Base-by-base conservation (phyloP, 208 protist genomes). In the Crithidia acanthocephali region DNA sequence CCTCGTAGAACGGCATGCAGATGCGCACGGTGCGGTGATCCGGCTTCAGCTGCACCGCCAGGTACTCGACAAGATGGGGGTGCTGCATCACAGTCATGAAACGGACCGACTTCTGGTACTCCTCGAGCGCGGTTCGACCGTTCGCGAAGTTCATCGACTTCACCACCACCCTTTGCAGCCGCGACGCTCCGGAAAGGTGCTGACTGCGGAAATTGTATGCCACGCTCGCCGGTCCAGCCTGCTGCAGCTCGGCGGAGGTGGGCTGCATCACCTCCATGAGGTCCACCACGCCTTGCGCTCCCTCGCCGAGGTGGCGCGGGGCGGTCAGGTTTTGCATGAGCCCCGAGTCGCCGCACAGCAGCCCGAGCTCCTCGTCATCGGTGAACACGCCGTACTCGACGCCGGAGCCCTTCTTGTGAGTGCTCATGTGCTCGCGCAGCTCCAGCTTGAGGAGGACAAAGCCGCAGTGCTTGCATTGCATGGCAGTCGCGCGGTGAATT, bases 1-100 rank as follows among this genome's bases (percentile, higher is more conserved):
- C 86, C 5, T 57, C 30, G 74, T 94, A 93, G 65, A 78, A 93
- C 20, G 88, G 88, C 91, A 96, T 96, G 42, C 88, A 71, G 5
- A 96, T 62, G 37, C 83, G 71, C 44, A 90, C 68, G 13, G 81
- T 80, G n/a, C 45, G 66, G 44, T 73, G 53, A 53, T 86, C 69
- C 8, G 80, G 84, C 37, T 76, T 68, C n/a, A 92, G 65, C 51
- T 88, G 85, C 66, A 92, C 86, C 20, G 82, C 84, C 20, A 92
- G 67, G 69, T 95, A 95, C 74, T 90, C 79, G n/a, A 92, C 80
- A 5, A 95, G 66, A 67, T 89, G 83, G 27, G 82, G 67, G 53
- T 91, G 64, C 28, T 76, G 59, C 73, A 92, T 74, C n/a, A 81
- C 75, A 20, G 80, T 80, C 80, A 95, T 85, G 73, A 88, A 90